These are phyloP conservation scores for Lodderomyces metapsilosis DNA, from an alignment of 1,139 yeast genomes.

Conservation along the genomic window DNA sequence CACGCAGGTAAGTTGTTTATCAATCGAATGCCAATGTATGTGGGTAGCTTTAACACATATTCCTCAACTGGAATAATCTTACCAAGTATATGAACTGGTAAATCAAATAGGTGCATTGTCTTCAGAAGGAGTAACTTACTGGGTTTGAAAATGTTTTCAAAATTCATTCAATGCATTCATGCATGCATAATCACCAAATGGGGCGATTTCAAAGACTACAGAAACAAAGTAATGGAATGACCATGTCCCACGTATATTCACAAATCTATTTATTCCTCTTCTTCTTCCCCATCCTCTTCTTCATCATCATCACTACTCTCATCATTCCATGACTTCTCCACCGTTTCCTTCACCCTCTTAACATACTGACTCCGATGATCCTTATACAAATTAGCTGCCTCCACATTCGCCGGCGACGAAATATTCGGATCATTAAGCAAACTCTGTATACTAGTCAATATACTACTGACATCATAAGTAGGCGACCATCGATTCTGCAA, in stretches of 20 bases:
- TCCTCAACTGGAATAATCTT: too few relatives aligned
- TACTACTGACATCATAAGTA: conserved; percentile 97
- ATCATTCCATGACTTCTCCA: conserved; percentile 82
- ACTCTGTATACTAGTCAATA: conserved; percentile 83
- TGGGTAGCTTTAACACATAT: too few relatives aligned
- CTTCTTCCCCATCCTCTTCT: conserved; percentile 49
- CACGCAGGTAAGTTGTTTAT: too few relatives aligned
- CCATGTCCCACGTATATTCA: neutral
- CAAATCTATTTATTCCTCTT: conserved; percentile 3
- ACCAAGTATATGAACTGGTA: too few relatives aligned
- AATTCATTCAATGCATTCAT: conserved; percentile 3
- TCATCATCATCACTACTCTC: conserved; percentile 63
- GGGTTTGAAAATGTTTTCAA: too few relatives aligned
- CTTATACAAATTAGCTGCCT: conserved; percentile 92
- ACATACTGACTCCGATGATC: conserved; percentile 93
- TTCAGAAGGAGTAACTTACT: too few relatives aligned
- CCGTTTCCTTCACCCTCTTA: conserved; percentile 90
- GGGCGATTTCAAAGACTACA: too few relatives aligned
- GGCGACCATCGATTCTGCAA: conserved; percentile 98
- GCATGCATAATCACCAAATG: neutral
- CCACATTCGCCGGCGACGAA: conserved; percentile 96
- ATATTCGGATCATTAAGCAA: conserved; percentile 94
- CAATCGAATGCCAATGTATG: too few relatives aligned
- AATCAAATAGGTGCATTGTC: too few relatives aligned
- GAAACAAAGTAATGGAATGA: too few relatives aligned